Percentiles rank a stretch among this genome's conserved stretches.
Evolutionary conservation across 2,329 filamentous ascomycete species (phyloP).

Genomic region (Lachnellula hyalina): DNA sequence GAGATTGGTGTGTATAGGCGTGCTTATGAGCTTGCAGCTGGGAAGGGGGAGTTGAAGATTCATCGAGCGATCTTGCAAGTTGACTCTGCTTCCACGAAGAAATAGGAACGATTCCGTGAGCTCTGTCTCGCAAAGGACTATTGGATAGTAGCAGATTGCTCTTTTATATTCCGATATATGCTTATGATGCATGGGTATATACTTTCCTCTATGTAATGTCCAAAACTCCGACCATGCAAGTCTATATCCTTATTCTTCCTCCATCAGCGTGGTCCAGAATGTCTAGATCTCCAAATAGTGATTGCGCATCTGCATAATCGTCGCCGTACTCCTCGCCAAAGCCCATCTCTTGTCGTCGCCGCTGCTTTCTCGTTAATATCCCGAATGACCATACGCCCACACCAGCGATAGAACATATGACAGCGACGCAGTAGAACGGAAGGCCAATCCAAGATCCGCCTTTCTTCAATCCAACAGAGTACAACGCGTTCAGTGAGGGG

Average conservation of each 20-base stretch:
- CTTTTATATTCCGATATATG: background rate
- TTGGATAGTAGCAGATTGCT: background rate
- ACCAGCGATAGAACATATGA: slow-evolving; percentile 12
- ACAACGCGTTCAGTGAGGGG: slow-evolving; percentile 21
- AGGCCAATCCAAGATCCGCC: slow-evolving; percentile 23
- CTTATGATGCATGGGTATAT: background rate
- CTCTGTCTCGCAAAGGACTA: background rate
- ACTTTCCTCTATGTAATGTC: background rate
- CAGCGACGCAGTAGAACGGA: slow-evolving; percentile 21
- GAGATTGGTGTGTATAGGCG: slow-evolving; percentile 8
- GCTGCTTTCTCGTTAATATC: slow-evolving; percentile 4
- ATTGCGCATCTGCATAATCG: background rate
- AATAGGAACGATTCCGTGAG: too few relatives aligned
- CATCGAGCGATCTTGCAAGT: background rate
- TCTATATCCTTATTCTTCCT: background rate
- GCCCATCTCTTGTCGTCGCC: background rate
- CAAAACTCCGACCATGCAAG: background rate
- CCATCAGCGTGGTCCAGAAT: background rate
- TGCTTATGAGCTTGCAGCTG: slow-evolving; percentile 5
- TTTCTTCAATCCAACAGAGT: slow-evolving; percentile 23
- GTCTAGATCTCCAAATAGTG: background rate
- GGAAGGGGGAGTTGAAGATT: background rate
- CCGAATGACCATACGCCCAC: slow-evolving; percentile 20
- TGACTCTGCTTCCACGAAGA: too few relatives aligned
- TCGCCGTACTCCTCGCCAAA: slow-evolving; percentile 10